Base-by-base conservation (phyloP, 108 stramenopile genomes). In the Conticribra guillardii region DNA sequence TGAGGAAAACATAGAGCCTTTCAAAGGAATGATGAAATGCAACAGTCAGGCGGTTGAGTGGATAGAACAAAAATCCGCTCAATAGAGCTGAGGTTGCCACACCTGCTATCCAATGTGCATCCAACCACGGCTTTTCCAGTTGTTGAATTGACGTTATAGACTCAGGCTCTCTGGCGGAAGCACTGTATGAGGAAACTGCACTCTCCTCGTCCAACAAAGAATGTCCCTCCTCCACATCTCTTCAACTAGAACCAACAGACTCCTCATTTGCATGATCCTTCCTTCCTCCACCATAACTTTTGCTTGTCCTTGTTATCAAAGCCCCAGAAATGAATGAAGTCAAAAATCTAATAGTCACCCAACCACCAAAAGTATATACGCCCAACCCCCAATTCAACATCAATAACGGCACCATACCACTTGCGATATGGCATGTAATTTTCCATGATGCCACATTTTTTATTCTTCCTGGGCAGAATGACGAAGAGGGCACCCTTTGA, bases 351-450 rank as follows among this genome's bases (percentile, higher is more conserved):
- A 73, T 30, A 22, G 53, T 19, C 15, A 73, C 0, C 55, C 62
- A 64, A 44, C 63, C 62, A 16, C 34, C 63, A 33, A 24, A 44
- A 18, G 61, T 56, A 33, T 54, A 33, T 22, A 64, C 23, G 2
- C 72, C 72, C 21, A 54, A 51, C 5, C 69, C 72, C 72, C 72
- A 73, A 60, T 64, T 73, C 30, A 73, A 19, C 17, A 73, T 24
- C 19, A 73, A 11, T 3, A 73, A 50, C 11, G 63, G 34, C 17
- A 57, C 30, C 15, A 73, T 11, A 15, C 53, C 8, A 24, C 54
- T 48, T n/a, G 54, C 31, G 2, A 64, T 24, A 8, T 53, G 15
- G 31, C 54, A 46, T 29, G 63, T 15, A 0, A 64, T 34, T 53
- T 16, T 56, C 15, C 26, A 29, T 14, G 72, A 64, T 23, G 72